Base-by-base conservation (phyloP, 192 early-diverging fungal species). In the Kickxella alabastrina region DNA sequence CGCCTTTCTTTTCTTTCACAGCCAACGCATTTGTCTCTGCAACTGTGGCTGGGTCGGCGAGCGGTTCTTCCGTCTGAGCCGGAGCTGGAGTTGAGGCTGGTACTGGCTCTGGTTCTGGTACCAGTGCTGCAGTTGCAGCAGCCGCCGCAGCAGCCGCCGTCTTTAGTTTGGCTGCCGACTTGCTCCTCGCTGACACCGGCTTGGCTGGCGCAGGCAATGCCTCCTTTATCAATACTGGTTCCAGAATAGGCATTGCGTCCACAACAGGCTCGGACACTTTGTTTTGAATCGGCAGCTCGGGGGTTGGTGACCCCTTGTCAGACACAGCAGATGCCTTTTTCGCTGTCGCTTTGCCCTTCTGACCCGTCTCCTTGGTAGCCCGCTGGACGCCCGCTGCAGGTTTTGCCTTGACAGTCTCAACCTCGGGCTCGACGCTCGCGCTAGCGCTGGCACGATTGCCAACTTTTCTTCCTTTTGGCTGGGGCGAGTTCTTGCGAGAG, bases 401-500 rank as follows among this genome's bases (percentile, higher is more conserved):
- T 17, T 48, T 53, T 4, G 49, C 36, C 28, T 28, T 43, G 12
- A 37, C 12, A 15, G 37, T 24, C 19, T 68, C 58, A 4, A 54
- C 53, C 58, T 68, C 65, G 10, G 36, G 49, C 12, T 57, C 60
- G 6, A 26, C 70, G 8, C 49, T 52, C 5, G 49, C 45, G 17
- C 45, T 48, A 15, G 15, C 6, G 17, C 45, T 48, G 4, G 38
- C 43, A 22, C 36, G 48, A 8, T 45, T 43, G 2, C 28, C 17
- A 24, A 37, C 23, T 21, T 54, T 62, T n/a, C 57, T 46, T 49
- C 28, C 28, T 48, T 62, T 74, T 10, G 59, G 55, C 64, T 73
- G 69, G 1, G 70, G 70, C n/a, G 70, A 74, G 51, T 67, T 74
- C 31, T 67, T 74, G 54, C 70, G 70, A 23, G 70, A 62, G 27